Conservation (phyloP, 495 filamentous ascomycete species). For the Ramalina peruviana region DNA sequence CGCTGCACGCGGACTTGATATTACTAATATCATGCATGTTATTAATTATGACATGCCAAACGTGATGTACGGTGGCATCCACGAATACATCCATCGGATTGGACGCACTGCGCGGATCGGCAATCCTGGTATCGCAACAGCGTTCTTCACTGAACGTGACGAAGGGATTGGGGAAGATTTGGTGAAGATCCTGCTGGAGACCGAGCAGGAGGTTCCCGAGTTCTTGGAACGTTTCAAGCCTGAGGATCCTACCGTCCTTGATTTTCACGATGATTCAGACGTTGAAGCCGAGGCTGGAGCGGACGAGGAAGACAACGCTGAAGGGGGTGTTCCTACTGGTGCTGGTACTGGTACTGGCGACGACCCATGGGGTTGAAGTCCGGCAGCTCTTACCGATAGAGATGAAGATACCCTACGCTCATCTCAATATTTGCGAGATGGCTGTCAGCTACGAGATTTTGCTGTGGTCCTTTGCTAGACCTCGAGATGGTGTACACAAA, state of each 20-base stretch:
- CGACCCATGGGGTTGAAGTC: too few species aligned
- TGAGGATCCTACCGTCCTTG: constrained; percentile 31
- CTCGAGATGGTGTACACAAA: too few species aligned
- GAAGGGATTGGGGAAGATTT: constrained; percentile 52
- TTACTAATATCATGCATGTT: constrained; percentile 73
- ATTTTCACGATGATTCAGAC: constrained; percentile 51
- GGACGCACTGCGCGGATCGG: constrained; percentile 93
- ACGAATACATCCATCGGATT: constrained; percentile 90
- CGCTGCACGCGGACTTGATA: constrained; percentile 79
- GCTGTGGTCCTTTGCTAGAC: too few species aligned
- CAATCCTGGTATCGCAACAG: constrained; percentile 70
- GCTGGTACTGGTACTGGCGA: too few species aligned
- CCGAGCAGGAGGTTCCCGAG: constrained; percentile 61
- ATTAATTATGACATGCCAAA: constrained; percentile 84
- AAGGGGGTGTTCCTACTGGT: too few species aligned
- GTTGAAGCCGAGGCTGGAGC: constrained; percentile 23
- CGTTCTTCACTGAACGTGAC: constrained; percentile 71
- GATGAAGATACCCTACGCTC: too few species aligned
- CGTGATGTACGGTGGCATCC: constrained; percentile 61
- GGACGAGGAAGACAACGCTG: constrained; percentile 4
- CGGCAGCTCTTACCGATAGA: too few species aligned
- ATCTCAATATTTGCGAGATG: too few species aligned
- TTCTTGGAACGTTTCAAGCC: constrained; percentile 58
- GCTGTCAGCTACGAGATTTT: too few species aligned
- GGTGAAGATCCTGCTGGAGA: constrained; percentile 68